Conservation (phyloP, 305 asterid species). For the Rubia peregrina region DNA sequence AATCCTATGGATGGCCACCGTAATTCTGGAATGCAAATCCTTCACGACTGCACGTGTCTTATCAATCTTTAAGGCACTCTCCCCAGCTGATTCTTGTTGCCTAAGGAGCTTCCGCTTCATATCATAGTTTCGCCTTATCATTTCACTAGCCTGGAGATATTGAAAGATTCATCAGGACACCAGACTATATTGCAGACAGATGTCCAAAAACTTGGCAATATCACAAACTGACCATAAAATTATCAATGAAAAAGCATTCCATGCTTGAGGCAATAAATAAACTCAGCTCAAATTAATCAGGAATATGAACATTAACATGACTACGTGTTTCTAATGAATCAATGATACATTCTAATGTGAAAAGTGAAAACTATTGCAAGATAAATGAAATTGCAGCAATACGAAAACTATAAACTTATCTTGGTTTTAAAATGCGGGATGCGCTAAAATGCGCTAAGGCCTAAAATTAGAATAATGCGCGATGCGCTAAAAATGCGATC, state of each 20-base stretch:
- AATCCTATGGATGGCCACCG: slow-evolving; percentile 87
- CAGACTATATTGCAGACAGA: background rate
- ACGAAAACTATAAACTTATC: background rate
- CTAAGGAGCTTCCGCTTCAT: slow-evolving; percentile 72
- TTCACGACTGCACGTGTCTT: slow-evolving; percentile 83
- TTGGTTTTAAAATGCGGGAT: too few relatives aligned
- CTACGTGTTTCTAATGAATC: background rate
- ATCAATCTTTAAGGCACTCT: slow-evolving; percentile 36
- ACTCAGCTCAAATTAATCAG: background rate
- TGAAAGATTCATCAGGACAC: slow-evolving; percentile 15
- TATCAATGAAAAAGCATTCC: too few relatives aligned
- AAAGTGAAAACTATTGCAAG: background rate
- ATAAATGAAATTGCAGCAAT: background rate
- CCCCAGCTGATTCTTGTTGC: slow-evolving; percentile 74
- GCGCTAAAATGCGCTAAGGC: too few relatives aligned
- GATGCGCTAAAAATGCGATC: too few relatives aligned
- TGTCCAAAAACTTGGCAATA: background rate
- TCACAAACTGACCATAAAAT: background rate
- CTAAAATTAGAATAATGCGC: too few relatives aligned
- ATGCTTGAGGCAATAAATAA: background rate
- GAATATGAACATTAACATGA: background rate
- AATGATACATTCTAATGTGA: background rate
- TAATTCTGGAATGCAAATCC: slow-evolving; percentile 85
- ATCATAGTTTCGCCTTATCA: slow-evolving; percentile 60
- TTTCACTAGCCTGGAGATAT: slow-evolving; percentile 65